Evolutionary conservation across 495 filamentous ascomycete species (phyloP).

Genomic region (Usnea hakonensis): DNA sequence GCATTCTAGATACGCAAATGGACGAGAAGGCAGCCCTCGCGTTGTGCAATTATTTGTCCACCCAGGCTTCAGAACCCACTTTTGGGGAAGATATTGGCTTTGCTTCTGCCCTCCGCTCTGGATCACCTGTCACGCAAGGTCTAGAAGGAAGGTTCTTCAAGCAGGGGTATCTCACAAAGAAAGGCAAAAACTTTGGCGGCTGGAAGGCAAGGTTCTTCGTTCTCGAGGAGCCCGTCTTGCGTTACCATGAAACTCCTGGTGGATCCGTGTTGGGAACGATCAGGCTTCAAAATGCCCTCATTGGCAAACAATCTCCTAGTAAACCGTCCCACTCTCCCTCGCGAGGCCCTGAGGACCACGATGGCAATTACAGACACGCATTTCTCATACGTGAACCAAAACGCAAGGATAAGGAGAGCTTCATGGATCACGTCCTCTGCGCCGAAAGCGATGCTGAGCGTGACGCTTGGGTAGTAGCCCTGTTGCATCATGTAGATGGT

Average conservation of each 20-base stretch:
- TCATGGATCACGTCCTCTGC: conserved; percentile 91
- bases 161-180: conserved; percentile 90
- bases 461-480: conserved; percentile 85
- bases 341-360: conserved; percentile 59
- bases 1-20: conserved; percentile 71
- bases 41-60: conserved; percentile 82
- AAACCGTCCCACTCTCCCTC: conserved; percentile 53
- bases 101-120: conserved; percentile 38
- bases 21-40: conserved; percentile 71
- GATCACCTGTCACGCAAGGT: conserved; percentile 37
- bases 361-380: conserved; percentile 94
- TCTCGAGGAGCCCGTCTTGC: conserved; percentile 78
- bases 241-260: conserved; percentile 84
- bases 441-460: conserved; percentile 90
- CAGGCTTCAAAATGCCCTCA: conserved; percentile 82
- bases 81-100: conserved; percentile 51
- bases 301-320: conserved; percentile 75
- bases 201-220: conserved; percentile 97
- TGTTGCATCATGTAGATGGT: conserved; percentile 84
- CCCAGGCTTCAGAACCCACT: conserved; percentile 70
- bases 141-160: conserved; percentile 63
- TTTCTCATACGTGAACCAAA: conserved; percentile 94
- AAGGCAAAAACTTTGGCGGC: conserved; percentile 97
- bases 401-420: conserved; percentile 83
- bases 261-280: conserved; percentile 88